Base-by-base conservation (phyloP, 2,329 filamentous ascomycete species). In the Epichloe aotearoae region DNA sequence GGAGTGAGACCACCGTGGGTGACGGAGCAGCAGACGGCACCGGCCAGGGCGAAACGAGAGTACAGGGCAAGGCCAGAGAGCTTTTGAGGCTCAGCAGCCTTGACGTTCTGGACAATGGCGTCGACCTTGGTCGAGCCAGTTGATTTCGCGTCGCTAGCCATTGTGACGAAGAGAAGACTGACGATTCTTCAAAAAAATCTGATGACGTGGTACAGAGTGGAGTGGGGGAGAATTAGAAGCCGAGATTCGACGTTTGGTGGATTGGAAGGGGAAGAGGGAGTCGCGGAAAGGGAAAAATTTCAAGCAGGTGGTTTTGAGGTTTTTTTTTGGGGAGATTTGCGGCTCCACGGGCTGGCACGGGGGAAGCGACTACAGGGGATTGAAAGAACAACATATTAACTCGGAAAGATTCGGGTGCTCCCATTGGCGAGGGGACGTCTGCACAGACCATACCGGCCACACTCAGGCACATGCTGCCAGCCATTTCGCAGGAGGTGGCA, bases 1-100 rank as follows among this genome's bases (percentile, higher is more conserved):
- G 93, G 93, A 62, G 93, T 98, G 64, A 97, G 83, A 66, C 80
- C 86, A 73, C 91, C 93, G 82, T 98, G 93, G 68, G 93, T 98
- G 75, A 97, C 76, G 63, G 90, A 93, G 75, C 93, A 98, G 84
- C 93, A 96, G 78, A 97, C 76, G 64, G 93, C 93, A 75, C 93
- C 93, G 64, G 93, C 90, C 65, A 98, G 86, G 74, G 93, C 91
- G 77, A 96, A 96, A 73, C 88, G 83, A 64, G 88, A 87, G 84
- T 97, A 97, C 63, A 98, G 87, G 54, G 70, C 75, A 60, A 89
- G 4, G 59, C 73, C 74, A 57, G 66, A 66, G 55, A 70, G 68
- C 68, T 73, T 67, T 56, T 64, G 56, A 52, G 69, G 67, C 56
- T 69, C 66, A 53, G 61, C 61, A 58, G 65, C 66, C 60, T 67